Base-by-base conservation (phyloP, 1,139 yeast species). In the Kazachstania sp. region DNA sequence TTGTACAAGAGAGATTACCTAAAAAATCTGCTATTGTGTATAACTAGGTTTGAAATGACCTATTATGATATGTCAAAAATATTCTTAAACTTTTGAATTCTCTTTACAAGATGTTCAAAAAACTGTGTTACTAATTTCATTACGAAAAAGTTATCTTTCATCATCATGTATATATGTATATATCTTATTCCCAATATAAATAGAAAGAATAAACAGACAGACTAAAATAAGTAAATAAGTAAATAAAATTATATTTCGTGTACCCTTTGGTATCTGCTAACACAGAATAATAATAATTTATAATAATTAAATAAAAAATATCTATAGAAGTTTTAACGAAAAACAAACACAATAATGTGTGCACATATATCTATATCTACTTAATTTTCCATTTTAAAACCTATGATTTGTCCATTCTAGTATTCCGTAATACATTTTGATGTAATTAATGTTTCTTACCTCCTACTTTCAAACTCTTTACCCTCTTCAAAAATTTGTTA, bases 381-480 rank as follows among this genome's bases (percentile, higher is more conserved):
- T 23, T 23, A 23, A 23, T 23, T 23, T 23, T 9, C 8, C 28
- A 23, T 23, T 23, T 23, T 23, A 7, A 23, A 23, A 23, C 28
- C 28, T 9, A 23, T 23, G 28, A 23, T 23, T 9, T 23, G 28
- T 23, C 28, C 28, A 23, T 23, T 23, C 28, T 23, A 23, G 28
- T 23, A 23, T 4, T 23, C 28, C 6, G 28, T 23, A n/a, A n/a
- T 23, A 23, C 28, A 23, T 23, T 23, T 23, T 9, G 6, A 7
- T 23, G 28, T 23, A 9, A 28, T 28, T 29, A 50, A 37, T 46
- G 43, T 32, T 47, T 58, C 52, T 57, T 69, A 52, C 73, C 65
- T 15, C 85, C 79, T 44, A 85, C 95, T 68, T 83, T 85, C 69
- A 88, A 76, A 72, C 95, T 85, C 70, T 85, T 86, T 41, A 88